A percentile compares a stretch with the other conserved stretches of the same genome.
phyloP scores from a whole-genome alignment of 2,329 filamentous ascomycete species.

The Sarocladium oryzae region DNA sequence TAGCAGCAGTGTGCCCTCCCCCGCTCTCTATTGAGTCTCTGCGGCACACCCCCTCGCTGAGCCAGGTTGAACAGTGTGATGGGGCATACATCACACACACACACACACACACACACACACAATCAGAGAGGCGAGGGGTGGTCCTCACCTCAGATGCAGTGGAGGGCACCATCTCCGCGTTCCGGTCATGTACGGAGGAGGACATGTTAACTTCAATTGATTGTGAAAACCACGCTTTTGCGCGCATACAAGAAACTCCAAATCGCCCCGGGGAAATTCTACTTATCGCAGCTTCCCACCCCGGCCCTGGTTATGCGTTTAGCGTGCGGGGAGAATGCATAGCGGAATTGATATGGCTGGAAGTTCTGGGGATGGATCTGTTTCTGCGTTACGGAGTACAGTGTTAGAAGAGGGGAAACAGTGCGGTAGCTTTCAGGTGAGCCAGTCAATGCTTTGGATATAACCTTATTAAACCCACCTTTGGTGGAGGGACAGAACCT shows the following conservation, averaged over 20 bases:
- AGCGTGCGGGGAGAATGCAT: conserved; percentile 7
- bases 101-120: too few species aligned
- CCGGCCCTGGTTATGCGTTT: not conserved
- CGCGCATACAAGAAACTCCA: not conserved
- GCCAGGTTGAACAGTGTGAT: not conserved
- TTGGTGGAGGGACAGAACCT: not conserved
- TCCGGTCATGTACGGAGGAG: conserved; percentile 4
- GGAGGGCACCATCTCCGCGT: not conserved
- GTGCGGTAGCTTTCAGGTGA: conserved; percentile 7
- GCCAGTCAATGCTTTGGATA: conserved; percentile 5
- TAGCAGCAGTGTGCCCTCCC: not conserved
- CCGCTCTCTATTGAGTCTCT: conserved; percentile 1
- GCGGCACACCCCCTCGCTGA: conserved; percentile 5
- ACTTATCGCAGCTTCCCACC: not conserved
- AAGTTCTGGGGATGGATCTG: not conserved
- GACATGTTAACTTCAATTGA: too few species aligned
- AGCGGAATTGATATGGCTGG: too few species aligned
- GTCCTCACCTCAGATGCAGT: not conserved
- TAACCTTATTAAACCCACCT: not conserved
- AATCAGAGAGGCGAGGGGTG: too few species aligned
- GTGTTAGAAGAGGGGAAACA: not conserved
- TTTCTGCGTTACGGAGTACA: not conserved
- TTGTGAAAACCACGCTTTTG: too few species aligned
- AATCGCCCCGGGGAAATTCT: not conserved
- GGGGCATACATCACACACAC: not conserved